Base-by-base conservation (phyloP, 1,284 basidiomycete species). In the Inonotus obliquus region DNA sequence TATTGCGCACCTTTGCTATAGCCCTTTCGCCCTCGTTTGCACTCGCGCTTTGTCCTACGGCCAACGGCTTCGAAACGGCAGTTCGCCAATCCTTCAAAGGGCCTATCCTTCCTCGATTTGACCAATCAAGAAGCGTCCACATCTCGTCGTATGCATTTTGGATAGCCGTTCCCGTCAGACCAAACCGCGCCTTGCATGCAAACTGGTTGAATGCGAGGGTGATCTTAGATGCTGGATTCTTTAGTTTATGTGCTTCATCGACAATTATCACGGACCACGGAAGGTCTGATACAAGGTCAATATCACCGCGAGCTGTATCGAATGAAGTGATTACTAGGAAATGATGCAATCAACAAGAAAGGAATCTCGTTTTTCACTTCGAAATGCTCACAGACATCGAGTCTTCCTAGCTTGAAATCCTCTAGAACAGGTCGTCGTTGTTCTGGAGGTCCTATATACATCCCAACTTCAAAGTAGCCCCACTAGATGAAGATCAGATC, bases 141-240 rank as follows among this genome's bases (percentile, higher is more conserved):
- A 95, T 75, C 71, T 96, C 94, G 48, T 83, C 80, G 67, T 93
- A 92, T 0, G 84, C 83, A 67, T 95, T 96, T 69, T 96, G 93
- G 41, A 96, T 92, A 0, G 91, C 86, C 7, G 87, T 91, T 7
- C 92, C 89, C 10, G 91, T 94, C 51, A 95, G 75, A 1, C 91
- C 92, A 67, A 92, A 91, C 1, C 92, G 83, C 14, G 41, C 35
- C 63, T 69, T 61, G 68, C 88, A 91, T 0, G 70, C 61, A 68
- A 94, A 90, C 49, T 76, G 79, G 65, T 86, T 81, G 65, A 87
- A 85, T 0, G 90, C 86, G 32, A 71, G 59, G 0, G 88, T 85
- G 9, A 85, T 82, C 66, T 86, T 83, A 0, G 82, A 83, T 39
- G 70, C 69, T 1, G 84, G 80, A 64, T 92, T 93, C 73, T 94